Conservation (phyloP, 2,329 filamentous ascomycete genomes). For the Fusarium scirpi region DNA sequence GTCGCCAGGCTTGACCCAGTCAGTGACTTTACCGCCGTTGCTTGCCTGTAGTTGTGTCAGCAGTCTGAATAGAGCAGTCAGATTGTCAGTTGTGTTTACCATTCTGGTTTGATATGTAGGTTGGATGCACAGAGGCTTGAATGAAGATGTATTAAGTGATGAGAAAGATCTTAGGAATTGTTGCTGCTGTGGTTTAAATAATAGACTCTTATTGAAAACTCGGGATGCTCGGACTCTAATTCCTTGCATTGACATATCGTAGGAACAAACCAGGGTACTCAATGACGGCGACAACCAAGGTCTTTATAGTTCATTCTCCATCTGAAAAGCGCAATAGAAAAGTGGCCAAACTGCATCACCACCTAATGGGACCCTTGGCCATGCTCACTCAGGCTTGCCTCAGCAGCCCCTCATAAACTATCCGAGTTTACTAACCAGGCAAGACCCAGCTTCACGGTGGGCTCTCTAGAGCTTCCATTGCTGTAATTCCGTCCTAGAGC, state of each 20-base stretch:
- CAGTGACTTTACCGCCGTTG: conserved; percentile 68
- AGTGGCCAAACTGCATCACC: conserved; percentile 24
- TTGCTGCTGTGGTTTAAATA: conserved; percentile 14
- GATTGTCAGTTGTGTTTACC: conserved; percentile 24
- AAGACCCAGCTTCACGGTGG: conserved; percentile 22
- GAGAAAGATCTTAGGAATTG: conserved; percentile 22
- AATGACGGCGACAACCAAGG: conserved; percentile 35
- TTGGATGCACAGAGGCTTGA: conserved; percentile 1
- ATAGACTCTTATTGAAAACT: conserved; percentile 23
- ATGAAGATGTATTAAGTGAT: conserved; percentile 15
- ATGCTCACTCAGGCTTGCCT: conserved; percentile 44
- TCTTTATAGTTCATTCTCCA: conserved; percentile 39
- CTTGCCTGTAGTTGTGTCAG: conserved; percentile 40
- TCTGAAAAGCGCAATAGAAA: conserved; percentile 10
- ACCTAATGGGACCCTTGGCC: conserved; percentile 9
- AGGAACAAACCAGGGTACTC: conserved; percentile 9
- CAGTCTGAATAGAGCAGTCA: not conserved
- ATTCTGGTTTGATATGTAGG: conserved; percentile 42
- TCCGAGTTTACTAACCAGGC: conserved; percentile 15
- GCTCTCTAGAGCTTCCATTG: conserved; percentile 17
- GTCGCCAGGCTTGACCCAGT: conserved; percentile 84
- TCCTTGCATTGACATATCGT: conserved; percentile 41
- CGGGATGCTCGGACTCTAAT: conserved; percentile 31
- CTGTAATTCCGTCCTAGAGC: conserved; percentile 15
- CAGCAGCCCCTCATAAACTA: conserved; percentile 40